Evolutionary conservation across 2,329 filamentous ascomycete genomes (phyloP), one percentile per base, ranked within the genome.

Genomic region (Fusarium papillatum): DNA sequence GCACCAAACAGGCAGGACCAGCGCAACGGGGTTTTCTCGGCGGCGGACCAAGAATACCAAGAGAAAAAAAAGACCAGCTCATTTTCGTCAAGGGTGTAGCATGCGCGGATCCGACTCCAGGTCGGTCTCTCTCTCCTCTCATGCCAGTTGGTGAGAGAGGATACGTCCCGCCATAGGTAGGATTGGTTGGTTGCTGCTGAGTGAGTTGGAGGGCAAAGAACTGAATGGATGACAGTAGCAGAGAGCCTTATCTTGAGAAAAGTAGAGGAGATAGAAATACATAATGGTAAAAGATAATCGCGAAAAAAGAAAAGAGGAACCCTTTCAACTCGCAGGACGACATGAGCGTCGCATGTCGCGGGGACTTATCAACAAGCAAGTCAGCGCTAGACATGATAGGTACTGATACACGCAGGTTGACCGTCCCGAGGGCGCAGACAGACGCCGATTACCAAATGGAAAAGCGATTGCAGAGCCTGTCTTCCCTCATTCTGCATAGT

Each of bases 191-290:
- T 53, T 48, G 55, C 64, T 48, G 55, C 62, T 55, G 74, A 75
- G 72, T 55, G 74, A 75, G 72, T 77, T 57, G 68, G 72, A 77
- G 66, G 75, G 69, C 68, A 55, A 69, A 63, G 68, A 76, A 76
- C 60, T 75, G 71, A 70, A 70, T 68, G 70, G 69, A 70, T 46
- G 71, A 75, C 53, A 64, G 69, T 64, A 64, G 50, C 46, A 64
- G 61, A 61, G 64, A 64, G 68, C 82, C 82, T 83, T 83, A 83
- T 83, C 82, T 82, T 65, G 76, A 64, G 66, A 66, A 74, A 76
- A 75, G 55, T 17, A 75, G 68, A 83, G 78, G 79, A 83, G 78
- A 84, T 83, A 77, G 78, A 81, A 84, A 84, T 85, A 85, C 83
- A 81, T 84, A 84, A 84, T 84, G 78, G 73, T 39, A 80, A 82